Percentiles rank a stretch among this genome's conserved stretches.
Conservation (phyloP, 176 grass and related monocot species). For the Typha latifolia region DNA sequence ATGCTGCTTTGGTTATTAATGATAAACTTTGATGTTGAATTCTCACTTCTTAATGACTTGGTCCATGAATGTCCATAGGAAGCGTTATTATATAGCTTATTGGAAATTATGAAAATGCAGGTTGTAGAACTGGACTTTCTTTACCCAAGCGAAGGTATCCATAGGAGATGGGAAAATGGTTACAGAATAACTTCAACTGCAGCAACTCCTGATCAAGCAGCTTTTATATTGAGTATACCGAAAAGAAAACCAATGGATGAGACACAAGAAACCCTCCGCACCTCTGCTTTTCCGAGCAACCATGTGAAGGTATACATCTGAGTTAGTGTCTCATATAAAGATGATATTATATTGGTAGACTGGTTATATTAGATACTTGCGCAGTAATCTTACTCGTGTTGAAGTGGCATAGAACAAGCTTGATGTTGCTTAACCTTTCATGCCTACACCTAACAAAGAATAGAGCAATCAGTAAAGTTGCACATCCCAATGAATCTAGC, state of each 20-base stretch:
- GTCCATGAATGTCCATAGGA: neutral
- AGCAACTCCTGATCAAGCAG: conserved; percentile 61
- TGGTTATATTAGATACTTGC: too few species aligned
- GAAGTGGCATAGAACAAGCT: too few species aligned
- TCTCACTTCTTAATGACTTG: neutral
- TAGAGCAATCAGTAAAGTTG: too few species aligned
- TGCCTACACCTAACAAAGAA: too few species aligned
- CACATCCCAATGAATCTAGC: too few species aligned
- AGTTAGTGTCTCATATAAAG: neutral
- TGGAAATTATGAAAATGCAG: conserved; percentile 16
- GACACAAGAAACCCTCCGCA: conserved; percentile 81
- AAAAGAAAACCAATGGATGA: conserved; percentile 70
- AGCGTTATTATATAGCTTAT: neutral
- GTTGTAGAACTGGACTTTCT: conserved; percentile 86
- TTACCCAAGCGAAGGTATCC: conserved; percentile 83
- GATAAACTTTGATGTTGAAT: neutral
- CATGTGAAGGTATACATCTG: conserved; percentile 46
- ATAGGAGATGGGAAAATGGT: conserved; percentile 58
- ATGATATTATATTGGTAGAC: neutral
- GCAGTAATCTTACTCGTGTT: too few species aligned
- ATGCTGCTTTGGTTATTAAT: neutral
- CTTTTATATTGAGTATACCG: conserved; percentile 69
- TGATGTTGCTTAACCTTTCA: too few species aligned
- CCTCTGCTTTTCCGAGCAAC: conserved; percentile 62
- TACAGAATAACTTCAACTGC: conserved; percentile 81